Evolutionary conservation across 2,329 filamentous ascomycete species (phyloP).

Genomic region (Ceratocystiopsis brevicomis): DNA sequence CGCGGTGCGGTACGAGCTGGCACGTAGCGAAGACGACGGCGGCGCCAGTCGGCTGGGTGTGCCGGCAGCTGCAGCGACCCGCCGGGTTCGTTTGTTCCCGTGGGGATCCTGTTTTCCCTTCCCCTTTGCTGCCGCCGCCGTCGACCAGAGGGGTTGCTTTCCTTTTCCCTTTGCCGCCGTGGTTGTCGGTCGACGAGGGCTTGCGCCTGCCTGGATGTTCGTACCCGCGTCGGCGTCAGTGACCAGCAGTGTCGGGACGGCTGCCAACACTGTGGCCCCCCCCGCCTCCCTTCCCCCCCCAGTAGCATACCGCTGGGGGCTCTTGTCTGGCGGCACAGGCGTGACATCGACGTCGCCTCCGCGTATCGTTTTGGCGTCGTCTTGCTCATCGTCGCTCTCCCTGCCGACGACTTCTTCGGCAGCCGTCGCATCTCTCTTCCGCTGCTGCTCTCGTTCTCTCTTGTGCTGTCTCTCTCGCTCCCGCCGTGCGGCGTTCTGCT

Average conservation of each 20-base stretch:
- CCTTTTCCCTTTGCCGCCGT: no score
- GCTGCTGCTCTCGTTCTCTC: neutral
- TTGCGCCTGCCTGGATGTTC: neutral
- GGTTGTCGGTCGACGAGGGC: neutral
- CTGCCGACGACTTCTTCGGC: constrained; percentile 3
- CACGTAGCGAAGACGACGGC: constrained; percentile 1
- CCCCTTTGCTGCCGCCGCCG: no score
- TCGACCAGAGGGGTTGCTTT: neutral
- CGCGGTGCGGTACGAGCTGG: constrained; percentile 1
- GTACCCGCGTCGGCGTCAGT: constrained; percentile 6
- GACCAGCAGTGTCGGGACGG: constrained; percentile 23
- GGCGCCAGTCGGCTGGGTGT: neutral
- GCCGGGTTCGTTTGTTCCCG: no score
- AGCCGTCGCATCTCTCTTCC: neutral
- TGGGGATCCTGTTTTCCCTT: neutral
- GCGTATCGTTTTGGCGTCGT: no score
- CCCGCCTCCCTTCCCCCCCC: neutral
- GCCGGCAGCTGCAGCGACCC: no score
- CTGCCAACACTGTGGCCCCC: constrained; percentile 8
- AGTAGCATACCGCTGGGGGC: constrained; percentile 8
- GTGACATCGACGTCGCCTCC: neutral
- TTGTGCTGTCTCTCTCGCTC: neutral
- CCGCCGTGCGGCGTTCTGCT: neutral
- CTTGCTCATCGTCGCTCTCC: neutral
- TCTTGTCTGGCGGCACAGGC: constrained; percentile 17